Percentiles rank a stretch among this genome's conserved stretches.
phyloP scores from a whole-genome alignment of 2,329 filamentous ascomycete genomes.

The Cladosporium sp. region DNA sequence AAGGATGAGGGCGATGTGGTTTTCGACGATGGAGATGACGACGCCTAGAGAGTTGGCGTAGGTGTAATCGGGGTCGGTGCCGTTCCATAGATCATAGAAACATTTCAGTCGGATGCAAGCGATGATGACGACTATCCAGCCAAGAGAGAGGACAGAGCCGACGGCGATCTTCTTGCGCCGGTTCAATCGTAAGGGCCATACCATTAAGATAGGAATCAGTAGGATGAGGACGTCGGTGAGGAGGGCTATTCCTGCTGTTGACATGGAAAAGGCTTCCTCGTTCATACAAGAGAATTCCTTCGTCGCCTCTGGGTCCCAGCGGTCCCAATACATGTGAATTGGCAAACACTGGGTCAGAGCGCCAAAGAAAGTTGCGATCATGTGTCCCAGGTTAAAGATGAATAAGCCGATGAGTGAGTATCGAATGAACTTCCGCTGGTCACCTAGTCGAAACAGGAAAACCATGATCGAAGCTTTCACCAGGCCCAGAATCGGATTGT shows the following conservation, averaged over 20 bases:
- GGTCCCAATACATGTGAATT: conserved; percentile 17
- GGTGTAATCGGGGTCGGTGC: conserved; percentile 29
- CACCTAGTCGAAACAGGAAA: conserved; percentile 35
- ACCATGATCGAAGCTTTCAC: conserved; percentile 35
- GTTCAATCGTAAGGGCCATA: conserved; percentile 42
- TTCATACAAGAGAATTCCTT: conserved; percentile 32
- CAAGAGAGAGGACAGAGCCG: conserved; percentile 31
- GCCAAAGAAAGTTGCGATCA: conserved; percentile 30
- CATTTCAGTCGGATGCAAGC: conserved; percentile 35
- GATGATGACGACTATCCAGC: conserved; percentile 20
- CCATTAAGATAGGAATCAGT: conserved; percentile 37
- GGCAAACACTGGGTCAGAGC: conserved; percentile 35
- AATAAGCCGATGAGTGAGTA: conserved; percentile 31
- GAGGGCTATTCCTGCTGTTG: conserved; percentile 32
- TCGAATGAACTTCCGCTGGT: conserved; percentile 27
- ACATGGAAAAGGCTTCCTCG: conserved; percentile 30
- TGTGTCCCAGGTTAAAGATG: conserved; percentile 33
- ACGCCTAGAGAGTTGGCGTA: conserved; percentile 34
- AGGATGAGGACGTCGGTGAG: conserved; percentile 38
- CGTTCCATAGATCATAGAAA: conserved; percentile 36
- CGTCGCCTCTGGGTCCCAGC: conserved; percentile 15
- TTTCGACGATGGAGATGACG: conserved; percentile 36
- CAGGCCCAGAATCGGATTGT: conserved; percentile 34
- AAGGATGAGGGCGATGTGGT: conserved; percentile 46
- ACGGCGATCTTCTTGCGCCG: conserved; percentile 33